Base-by-base conservation (phyloP, 192 early-diverging fungal species). In the Fimicolochytrium jonesii region DNA sequence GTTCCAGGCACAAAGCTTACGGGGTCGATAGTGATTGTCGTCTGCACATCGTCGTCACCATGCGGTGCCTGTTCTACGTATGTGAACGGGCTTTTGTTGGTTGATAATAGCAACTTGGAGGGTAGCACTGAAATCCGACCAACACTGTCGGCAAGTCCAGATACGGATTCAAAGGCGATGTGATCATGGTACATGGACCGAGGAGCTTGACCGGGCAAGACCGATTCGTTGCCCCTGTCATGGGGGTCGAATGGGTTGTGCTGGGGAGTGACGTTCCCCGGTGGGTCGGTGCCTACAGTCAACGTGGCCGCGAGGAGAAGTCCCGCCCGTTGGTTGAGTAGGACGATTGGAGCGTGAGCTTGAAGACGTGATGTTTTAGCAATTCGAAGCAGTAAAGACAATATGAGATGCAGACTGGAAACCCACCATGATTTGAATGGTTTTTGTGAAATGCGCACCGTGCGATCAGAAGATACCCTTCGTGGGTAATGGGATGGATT, bases 401-500 rank as follows among this genome's bases (percentile, higher is more conserved):
- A n/a, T n/a, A n/a, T n/a, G n/a, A n/a, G n/a, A n/a, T n/a, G n/a
- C n/a, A n/a, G n/a, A n/a, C n/a, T n/a, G n/a, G n/a, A 41, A 39
- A 54, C 6, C 26, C 32, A 57, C 67, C 62, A 13, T 43, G 22
- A 7, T 10, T 22, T 33, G 48, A 50, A 31, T 71, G 54, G 42
- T 64, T 28, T 26, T 74, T 66, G 22, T 66, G 70, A 73, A 95
- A 99, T 1, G 93, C 94, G 29, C 85, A 87, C 50, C 94, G 87
- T 0, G 91, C 90, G 59, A 98, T 83, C 61, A 98, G 69, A 31
- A 99, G 71, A 48, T 95, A 97, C 15, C 97, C 97, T 43, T 92
- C 85, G 54, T 95, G 87, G 0, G 88, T 90, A 25, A 88, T 77
- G 9, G 97, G 92, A 64, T 97, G 91, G 50, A 94, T 78, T 15